Conservation (phyloP, 1,284 basidiomycete genomes). For the Cystobasidium slooffiae region DNA sequence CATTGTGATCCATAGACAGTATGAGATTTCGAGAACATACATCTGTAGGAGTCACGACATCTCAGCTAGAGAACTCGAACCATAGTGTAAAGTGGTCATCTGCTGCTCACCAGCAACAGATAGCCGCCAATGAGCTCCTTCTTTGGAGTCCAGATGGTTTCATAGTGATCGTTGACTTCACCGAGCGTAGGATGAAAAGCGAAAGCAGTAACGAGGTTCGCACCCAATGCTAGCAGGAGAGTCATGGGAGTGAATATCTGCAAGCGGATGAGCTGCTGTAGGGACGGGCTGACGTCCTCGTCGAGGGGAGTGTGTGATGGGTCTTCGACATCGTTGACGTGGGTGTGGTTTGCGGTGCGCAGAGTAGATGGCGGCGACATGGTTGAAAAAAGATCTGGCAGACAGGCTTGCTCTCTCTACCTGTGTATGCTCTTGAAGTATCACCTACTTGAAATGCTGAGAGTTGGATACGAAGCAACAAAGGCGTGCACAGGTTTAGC, state of each 20-base stretch:
- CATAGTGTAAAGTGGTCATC: too few relatives aligned
- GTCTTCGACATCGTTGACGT: slow-evolving; percentile 16
- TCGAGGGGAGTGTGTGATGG: slow-evolving; percentile 26
- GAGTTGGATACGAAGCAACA: too few relatives aligned
- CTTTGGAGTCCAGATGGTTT: slow-evolving; percentile 46
- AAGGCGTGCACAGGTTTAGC: too few relatives aligned
- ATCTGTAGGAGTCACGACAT: slow-evolving; percentile 14
- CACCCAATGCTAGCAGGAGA: slow-evolving; percentile 35
- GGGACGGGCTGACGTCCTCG: slow-evolving; percentile 35
- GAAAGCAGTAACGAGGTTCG: slow-evolving; percentile 41
- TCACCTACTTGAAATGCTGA: too few relatives aligned
- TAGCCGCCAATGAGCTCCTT: slow-evolving; percentile 46
- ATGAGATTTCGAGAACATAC: slow-evolving; percentile 45
- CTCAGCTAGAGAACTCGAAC: background rate
- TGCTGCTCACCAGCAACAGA: slow-evolving; percentile 37
- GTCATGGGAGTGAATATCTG: slow-evolving; percentile 45
- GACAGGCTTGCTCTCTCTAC: too few relatives aligned
- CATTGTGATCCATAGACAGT: slow-evolving; percentile 45
- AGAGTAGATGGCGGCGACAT: slow-evolving; percentile 32
- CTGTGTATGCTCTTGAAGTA: too few relatives aligned
- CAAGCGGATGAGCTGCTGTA: slow-evolving; percentile 44
- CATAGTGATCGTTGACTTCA: slow-evolving; percentile 45
- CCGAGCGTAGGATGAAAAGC: slow-evolving; percentile 44
- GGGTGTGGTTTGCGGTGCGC: slow-evolving; percentile 30
- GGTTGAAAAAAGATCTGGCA: background rate